Evolutionary conservation across 805 yeast species (phyloP).

Genomic region (Kazachstania viticola): DNA sequence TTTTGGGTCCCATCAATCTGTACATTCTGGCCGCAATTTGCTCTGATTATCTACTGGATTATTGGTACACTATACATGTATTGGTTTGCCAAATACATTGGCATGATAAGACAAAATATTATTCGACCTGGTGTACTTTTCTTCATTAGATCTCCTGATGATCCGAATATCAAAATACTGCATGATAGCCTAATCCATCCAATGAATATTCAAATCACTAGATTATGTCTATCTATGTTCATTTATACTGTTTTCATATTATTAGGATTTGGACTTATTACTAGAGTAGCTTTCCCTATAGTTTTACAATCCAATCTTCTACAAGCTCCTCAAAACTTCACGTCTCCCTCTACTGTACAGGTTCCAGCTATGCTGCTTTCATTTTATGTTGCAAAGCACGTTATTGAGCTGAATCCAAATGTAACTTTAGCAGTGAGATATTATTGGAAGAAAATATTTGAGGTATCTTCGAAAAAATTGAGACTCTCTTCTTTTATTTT

Average conservation of each 20-base stretch:
- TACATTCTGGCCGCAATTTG: constrained; percentile 16
- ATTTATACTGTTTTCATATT: constrained; percentile 66
- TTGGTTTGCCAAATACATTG: constrained; percentile 72
- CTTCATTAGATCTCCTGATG: constrained; percentile 90
- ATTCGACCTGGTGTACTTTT: constrained; percentile 82
- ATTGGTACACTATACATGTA: constrained; percentile 82
- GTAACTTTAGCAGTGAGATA: constrained; percentile 30
- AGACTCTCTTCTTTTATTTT: constrained; percentile 75
- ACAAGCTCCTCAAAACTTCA: constrained; percentile 6
- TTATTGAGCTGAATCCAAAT: constrained; percentile 17
- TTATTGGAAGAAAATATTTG: constrained; percentile 56
- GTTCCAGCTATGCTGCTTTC: constrained; percentile 28
- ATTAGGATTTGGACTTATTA: constrained; percentile 60
- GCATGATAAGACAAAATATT: constrained; percentile 62
- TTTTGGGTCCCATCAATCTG: constrained; percentile 17
- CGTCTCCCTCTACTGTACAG: constrained; percentile 2
- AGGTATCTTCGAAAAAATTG: constrained; percentile 40
- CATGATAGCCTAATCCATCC: constrained; percentile 82
- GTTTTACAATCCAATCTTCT: constrained; percentile 21
- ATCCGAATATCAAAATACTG: constrained; percentile 75
- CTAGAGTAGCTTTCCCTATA: constrained; percentile 35
- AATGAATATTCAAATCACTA: constrained; percentile 54
- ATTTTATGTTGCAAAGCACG: constrained; percentile 19
- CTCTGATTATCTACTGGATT: constrained; percentile 40
- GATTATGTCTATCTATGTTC: constrained; percentile 60